phyloP scores from a whole-genome alignment of 176 grass and related monocot genomes.

The Luzula sylvatica region DNA sequence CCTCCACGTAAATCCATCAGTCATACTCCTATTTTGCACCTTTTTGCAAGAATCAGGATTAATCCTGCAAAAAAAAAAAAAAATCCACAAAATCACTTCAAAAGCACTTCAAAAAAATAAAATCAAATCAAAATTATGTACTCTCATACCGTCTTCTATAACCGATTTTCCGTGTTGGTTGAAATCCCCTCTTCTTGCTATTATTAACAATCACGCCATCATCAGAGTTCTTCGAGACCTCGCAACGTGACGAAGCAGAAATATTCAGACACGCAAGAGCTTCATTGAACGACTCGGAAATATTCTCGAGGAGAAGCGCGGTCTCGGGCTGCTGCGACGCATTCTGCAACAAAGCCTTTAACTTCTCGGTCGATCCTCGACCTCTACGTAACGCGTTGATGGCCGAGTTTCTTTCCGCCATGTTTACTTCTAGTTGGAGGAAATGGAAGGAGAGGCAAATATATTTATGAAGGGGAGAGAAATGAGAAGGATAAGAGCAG shows the following conservation, averaged over 20 bases:
- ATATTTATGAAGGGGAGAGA: neutral
- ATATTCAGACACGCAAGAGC: neutral
- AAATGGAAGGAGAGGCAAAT: neutral
- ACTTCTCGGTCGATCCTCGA: neutral
- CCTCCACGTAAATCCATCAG: constrained; percentile 28
- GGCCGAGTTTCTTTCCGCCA: neutral
- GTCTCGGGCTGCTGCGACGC: neutral
- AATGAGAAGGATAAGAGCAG: constrained; percentile 2
- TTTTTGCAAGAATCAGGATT: constrained; percentile 10
- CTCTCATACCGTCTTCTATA: constrained; percentile 4
- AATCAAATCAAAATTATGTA: no score
- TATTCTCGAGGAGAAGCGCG: neutral
- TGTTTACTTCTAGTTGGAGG: neutral
- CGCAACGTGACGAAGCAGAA: neutral
- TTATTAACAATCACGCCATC: neutral
- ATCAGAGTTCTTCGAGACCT: neutral
- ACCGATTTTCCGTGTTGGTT: neutral
- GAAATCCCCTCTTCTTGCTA: constrained; percentile 6
- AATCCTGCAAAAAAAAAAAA: constrained; percentile 13
- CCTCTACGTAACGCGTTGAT: neutral
- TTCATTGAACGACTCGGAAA: neutral
- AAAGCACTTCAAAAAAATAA: neutral
- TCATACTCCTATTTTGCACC: neutral
- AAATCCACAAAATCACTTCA: neutral
- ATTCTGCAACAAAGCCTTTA: neutral